These are phyloP conservation scores for Smallanthus sonchifolius DNA, from an alignment of 129 eudicot species.

Conservation along the genomic window DNA sequence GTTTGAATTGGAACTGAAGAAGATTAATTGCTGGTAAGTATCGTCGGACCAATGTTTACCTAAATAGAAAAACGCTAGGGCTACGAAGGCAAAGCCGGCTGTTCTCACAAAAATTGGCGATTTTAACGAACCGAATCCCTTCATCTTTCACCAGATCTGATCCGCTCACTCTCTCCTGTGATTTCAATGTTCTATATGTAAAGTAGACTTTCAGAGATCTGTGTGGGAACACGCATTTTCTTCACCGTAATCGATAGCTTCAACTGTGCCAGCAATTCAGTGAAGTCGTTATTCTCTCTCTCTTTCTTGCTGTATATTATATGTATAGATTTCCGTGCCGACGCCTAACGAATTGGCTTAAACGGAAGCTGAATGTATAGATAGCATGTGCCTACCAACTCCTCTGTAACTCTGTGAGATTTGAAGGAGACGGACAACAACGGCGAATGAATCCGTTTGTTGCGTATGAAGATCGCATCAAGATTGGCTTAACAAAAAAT, in stretches of 20 bases:
- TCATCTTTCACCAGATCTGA: conserved; percentile 38
- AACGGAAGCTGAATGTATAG: conserved; percentile 13
- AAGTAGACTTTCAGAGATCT: conserved; percentile 2
- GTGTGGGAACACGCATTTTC: neutral
- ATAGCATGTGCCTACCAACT: neutral
- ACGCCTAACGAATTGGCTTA: conserved; percentile 19
- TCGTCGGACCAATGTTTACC: conserved; percentile 67
- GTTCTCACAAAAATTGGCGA: conserved; percentile 42
- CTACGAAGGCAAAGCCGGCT: conserved; percentile 40
- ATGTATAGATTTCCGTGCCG: conserved; percentile 17
- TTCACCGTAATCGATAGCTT: conserved; percentile 28
- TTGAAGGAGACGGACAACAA: neutral
- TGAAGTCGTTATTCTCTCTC: neutral
- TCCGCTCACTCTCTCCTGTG: neutral
- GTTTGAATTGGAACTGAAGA: conserved; percentile 45
- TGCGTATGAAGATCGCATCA: conserved; percentile 21
- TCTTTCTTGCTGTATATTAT: neutral
- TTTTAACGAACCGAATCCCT: conserved; percentile 46
- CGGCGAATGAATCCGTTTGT: conserved; percentile 4
- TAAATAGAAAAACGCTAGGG: conserved; percentile 64
- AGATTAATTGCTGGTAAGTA: conserved; percentile 41
- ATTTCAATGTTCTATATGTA: neutral
- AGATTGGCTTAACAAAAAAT: neutral
- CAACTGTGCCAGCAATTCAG: conserved; percentile 22
- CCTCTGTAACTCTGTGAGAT: conserved; percentile 7